These are phyloP conservation scores for Pestalotiopsis sp. DNA, from an alignment of 2,329 filamentous ascomycete species.

Conservation along the genomic window DNA sequence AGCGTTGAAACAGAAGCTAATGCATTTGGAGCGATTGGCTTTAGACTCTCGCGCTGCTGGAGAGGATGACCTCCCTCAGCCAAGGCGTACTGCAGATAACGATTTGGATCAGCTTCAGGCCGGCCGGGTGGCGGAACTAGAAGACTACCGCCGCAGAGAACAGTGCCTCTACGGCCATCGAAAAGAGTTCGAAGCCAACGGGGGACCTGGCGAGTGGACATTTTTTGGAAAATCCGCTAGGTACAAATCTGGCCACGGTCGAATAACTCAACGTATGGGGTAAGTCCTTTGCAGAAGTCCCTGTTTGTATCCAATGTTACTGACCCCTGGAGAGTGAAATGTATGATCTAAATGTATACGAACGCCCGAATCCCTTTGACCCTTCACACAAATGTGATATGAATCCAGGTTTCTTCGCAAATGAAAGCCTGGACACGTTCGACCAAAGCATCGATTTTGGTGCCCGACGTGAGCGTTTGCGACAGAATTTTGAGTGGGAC, in stretches of 20 bases:
- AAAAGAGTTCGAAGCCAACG: neutral
- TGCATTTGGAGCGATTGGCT: neutral
- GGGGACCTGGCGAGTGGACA: no score
- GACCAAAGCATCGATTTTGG: neutral
- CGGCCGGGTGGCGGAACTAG: neutral
- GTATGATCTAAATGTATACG: no score
- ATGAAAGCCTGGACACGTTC: neutral
- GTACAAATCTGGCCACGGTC: no score
- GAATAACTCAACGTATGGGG: no score
- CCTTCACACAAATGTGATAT: neutral
- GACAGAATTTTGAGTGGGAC: neutral
- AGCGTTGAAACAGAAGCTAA: neutral
- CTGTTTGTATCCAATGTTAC: no score
- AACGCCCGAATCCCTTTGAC: neutral
- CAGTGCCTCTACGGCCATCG: neutral
- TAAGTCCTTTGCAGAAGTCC: no score
- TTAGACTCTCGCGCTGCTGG: neutral
- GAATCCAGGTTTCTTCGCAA: neutral
- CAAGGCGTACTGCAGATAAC: neutral
- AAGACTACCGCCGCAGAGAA: neutral
- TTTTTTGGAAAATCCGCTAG: no score
- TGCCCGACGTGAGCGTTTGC: neutral
- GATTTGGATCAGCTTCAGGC: neutral
- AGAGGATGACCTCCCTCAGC: neutral
- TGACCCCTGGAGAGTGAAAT: no score